A percentile compares a stretch with the other conserved stretches of the same genome.
These are phyloP conservation scores for Penicillium riverlandense DNA, from an alignment of 495 filamentous ascomycete species.

Conservation along the genomic window DNA sequence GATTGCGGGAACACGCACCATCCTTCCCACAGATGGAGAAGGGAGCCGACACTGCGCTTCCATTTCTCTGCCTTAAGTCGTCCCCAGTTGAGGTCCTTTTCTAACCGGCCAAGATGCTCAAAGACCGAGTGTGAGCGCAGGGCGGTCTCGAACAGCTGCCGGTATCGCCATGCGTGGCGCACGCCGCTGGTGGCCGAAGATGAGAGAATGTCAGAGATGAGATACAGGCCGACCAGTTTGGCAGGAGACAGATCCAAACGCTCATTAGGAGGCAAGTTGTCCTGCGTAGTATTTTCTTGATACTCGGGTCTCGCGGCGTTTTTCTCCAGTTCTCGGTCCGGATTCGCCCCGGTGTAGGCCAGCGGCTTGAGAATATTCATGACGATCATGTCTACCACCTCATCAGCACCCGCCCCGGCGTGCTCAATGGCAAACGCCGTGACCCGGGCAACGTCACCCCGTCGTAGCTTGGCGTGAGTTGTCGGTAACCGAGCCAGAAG, in stretches of 20 bases:
- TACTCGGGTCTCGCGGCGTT: slow-evolving; percentile 8
- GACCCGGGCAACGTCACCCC: slow-evolving; percentile 79
- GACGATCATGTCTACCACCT: slow-evolving; percentile 83
- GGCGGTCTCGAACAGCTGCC: slow-evolving; percentile 74
- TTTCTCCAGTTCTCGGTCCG: slow-evolving; percentile 39
- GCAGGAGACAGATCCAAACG: slow-evolving; percentile 61
- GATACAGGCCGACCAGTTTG: slow-evolving; percentile 74
- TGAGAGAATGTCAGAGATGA: slow-evolving; percentile 83
- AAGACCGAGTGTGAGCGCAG: slow-evolving; percentile 68
- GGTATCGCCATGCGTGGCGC: slow-evolving; percentile 84
- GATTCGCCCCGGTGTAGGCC: slow-evolving; percentile 53
- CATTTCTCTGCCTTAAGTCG: slow-evolving; percentile 82
- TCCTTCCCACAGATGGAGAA: slow-evolving; percentile 79
- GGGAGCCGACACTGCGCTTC: slow-evolving; percentile 67
- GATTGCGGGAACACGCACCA: slow-evolving; percentile 81
- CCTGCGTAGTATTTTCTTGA: slow-evolving; percentile 2
- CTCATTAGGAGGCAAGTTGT: slow-evolving; percentile 22
- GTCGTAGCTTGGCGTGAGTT: slow-evolving; percentile 63
- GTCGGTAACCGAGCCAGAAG: slow-evolving; percentile 76
- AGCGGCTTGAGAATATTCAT: slow-evolving; percentile 71
- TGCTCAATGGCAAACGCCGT: slow-evolving; percentile 88
- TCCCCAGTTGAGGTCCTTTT: slow-evolving; percentile 74
- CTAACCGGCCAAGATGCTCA: slow-evolving; percentile 70
- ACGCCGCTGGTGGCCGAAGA: slow-evolving; percentile 78
- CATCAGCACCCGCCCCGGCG: slow-evolving; percentile 70